These are phyloP conservation scores for Echeveria elegans DNA, from an alignment of 164 flowering plant genomes.

Conservation along the genomic window DNA sequence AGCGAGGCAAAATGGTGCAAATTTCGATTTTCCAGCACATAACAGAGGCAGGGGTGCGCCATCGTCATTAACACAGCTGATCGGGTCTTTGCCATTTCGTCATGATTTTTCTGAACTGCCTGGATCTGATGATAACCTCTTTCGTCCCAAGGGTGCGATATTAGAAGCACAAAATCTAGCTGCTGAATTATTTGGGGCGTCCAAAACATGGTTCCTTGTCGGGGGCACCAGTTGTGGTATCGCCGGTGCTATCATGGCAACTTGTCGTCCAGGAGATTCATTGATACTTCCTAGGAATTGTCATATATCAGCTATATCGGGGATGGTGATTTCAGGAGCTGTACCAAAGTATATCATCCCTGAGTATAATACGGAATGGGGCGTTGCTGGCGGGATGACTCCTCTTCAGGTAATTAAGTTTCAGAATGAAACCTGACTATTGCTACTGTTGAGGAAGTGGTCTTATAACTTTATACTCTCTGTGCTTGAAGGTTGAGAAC, in stretches of 20 bases:
- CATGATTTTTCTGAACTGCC: slow-evolving; percentile 37
- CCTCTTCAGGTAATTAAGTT: too few species aligned
- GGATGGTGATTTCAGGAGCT: too few species aligned
- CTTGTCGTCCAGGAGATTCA: too few species aligned
- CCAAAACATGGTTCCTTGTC: slow-evolving; percentile 38
- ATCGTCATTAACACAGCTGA: slow-evolving; percentile 23
- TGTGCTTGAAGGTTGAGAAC: slow-evolving; percentile 22
- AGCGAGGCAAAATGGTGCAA: slow-evolving; percentile 45
- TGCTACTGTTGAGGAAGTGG: too few species aligned
- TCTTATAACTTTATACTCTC: too few species aligned
- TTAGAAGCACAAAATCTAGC: slow-evolving; percentile 28
- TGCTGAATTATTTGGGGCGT: slow-evolving; percentile 28
- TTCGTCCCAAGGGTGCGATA: slow-evolving; percentile 28
- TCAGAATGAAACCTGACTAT: too few species aligned
- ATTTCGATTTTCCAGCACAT: slow-evolving; percentile 80
- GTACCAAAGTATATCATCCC: slow-evolving; percentile 30
- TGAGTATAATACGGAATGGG: slow-evolving; percentile 23
- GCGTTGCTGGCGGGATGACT: too few species aligned
- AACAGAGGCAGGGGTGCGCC: slow-evolving; percentile 71
- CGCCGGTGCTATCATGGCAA: too few species aligned
- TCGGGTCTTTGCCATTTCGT: slow-evolving; percentile 23
- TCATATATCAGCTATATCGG: too few species aligned
- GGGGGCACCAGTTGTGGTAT: slow-evolving; percentile 38
- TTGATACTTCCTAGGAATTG: too few species aligned
- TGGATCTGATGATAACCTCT: slow-evolving; percentile 35